Base-by-base conservation (phyloP, 2,329 filamentous ascomycete genomes). In the Mollisia scopiformis region DNA sequence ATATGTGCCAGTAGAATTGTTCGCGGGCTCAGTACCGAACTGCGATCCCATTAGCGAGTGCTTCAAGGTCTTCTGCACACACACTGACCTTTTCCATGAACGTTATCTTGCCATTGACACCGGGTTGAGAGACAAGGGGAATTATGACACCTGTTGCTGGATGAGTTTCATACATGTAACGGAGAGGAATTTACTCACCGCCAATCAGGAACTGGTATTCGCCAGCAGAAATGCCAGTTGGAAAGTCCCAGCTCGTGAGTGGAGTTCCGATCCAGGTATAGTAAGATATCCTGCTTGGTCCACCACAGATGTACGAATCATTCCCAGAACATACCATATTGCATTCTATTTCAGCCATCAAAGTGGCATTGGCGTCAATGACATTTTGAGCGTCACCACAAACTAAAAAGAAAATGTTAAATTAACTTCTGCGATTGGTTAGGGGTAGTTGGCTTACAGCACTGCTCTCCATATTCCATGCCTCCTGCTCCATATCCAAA, bases 1-100 rank as follows among this genome's bases (percentile, higher is more conserved):
- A 68, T 88, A 90, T 6, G 85, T 84, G 31, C 87, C 87, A 0
- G 87, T 89, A 3, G 82, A 83, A 72, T 86, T 87, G 6, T 80
- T 75, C 4, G 79, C 76, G 2, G 78, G 76, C 2, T 82, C 83
- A 6, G 86, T 88, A 13, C 84, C 84, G 16, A 35, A 51, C 58
- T 43, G n/a, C 13, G 16, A 2, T 8, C 2, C 13, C 6, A 10
- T 43, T 10, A 43, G 39, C n/a, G 16, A 43, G n/a, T 43, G n/a
- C 39, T 43, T 19, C 5, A 10, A 4, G 13, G 2, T 19, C 21
- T 39, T 39, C 16, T 21, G 4, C 3, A 16, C 10, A 21, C n/a
- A 21, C 39, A 19, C 39, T 23, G 6, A 43, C 39, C n/a, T 88
- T 88, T 73, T 88, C 85, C 14, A 87, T 2, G 23, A 37, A 31